Percentiles rank a stretch among this genome's conserved stretches.
phyloP scores from a whole-genome alignment of 2,329 filamentous ascomycete genomes.

The Fonsecaea multimorphosa region DNA sequence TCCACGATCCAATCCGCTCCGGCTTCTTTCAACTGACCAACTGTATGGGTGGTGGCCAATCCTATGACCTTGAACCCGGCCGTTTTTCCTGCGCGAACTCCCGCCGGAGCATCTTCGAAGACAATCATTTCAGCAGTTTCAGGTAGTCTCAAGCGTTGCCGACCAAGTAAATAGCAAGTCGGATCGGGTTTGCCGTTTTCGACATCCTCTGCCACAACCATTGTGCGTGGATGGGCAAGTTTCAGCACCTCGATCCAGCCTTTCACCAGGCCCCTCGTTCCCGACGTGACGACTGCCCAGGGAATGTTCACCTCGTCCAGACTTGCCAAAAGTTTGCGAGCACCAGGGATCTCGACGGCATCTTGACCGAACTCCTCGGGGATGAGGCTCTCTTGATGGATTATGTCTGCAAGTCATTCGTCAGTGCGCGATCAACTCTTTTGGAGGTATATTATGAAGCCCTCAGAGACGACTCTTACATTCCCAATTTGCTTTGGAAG shows the following conservation, averaged over 20 bases:
- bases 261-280: constrained; percentile 67
- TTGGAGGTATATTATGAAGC: background rate
- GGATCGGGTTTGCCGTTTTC: constrained; percentile 78
- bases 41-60: constrained; percentile 81
- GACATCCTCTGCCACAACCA: constrained; percentile 79
- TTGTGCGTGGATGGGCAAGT: constrained; percentile 68
- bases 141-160: constrained; percentile 61
- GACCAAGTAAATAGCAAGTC: constrained; percentile 72
- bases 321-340: constrained; percentile 70
- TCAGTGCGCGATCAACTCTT: background rate
- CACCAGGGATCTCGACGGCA: constrained; percentile 85
- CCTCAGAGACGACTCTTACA: constrained; percentile 62
- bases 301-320: constrained; percentile 68
- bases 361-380: constrained; percentile 77
- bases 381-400: constrained; percentile 76
- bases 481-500: constrained; percentile 88
- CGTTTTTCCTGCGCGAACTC: constrained; percentile 80
- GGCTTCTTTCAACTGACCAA: constrained; percentile 72
- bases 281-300: constrained; percentile 86
- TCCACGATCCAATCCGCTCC: constrained; percentile 87
- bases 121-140: constrained; percentile 68
- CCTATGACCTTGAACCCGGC: constrained; percentile 85
- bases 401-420: constrained; percentile 66
- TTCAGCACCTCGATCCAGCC: constrained; percentile 74
- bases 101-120: constrained; percentile 86